Conservation (phyloP, 768 basidiomycete genomes). For the Exidia glandulosa region DNA sequence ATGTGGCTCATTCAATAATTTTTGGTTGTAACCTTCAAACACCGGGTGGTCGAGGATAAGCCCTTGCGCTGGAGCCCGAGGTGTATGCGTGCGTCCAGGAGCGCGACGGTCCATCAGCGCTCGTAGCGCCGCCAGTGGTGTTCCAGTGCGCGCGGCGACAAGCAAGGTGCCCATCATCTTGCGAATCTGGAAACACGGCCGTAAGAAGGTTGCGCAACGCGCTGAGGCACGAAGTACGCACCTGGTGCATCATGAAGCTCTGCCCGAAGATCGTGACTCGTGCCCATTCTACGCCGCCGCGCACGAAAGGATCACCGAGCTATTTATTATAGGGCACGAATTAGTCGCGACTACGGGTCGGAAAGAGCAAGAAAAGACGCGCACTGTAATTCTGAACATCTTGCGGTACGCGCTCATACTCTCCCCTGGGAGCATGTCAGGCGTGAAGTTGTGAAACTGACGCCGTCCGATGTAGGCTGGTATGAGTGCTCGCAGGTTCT, state of each 20-base stretch:
- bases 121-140: conserved; percentile 29
- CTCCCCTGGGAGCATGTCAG: conserved; percentile 80
- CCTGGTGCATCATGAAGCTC: conserved; percentile 98
- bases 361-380: not conserved
- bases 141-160: conserved; percentile 63
- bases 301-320: conserved; percentile 61
- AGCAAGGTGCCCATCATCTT: conserved; percentile 92
- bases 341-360: no score
- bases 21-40: conserved; percentile 65
- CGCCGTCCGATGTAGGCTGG: conserved; percentile 75
- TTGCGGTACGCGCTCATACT: conserved; percentile 13
- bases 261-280: conserved; percentile 90
- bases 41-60: conserved; percentile 82
- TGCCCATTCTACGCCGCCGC: conserved; percentile 91
- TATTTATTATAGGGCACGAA: not conserved
- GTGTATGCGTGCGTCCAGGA: conserved; percentile 48
- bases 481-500: conserved; percentile 42
- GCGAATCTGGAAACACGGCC: conserved; percentile 24
- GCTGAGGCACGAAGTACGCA: conserved; percentile 21
- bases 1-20: not conserved
- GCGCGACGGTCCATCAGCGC: not conserved
- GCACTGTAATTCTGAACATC: conserved; percentile 3
- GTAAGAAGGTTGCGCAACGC: not conserved
- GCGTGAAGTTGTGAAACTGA: conserved; percentile 97
- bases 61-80: conserved; percentile 90